Base-by-base conservation (phyloP, 1,139 yeast genomes). In the Saccharomyces pastorianus region DNA sequence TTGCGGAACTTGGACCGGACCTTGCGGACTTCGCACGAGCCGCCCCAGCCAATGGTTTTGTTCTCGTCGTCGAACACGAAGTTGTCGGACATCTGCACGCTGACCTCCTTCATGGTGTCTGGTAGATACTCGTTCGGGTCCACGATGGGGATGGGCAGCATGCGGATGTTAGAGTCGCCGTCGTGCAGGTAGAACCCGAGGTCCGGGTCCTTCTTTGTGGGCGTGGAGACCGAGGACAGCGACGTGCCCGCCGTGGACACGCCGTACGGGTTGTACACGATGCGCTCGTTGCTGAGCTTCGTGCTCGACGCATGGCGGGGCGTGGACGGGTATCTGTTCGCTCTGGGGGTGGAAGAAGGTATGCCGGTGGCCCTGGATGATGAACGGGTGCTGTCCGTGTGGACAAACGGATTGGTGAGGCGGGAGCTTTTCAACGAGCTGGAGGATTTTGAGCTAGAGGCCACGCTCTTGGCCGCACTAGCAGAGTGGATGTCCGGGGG, bases 61-160 rank as follows among this genome's bases (percentile, higher is more conserved):
- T 64, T 63, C 31, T 75, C 77, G 51, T 72, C 70, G 20, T 68
- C 68, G 41, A 85, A 76, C 53, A 77, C 80, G 64, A 81, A 86
- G 55, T 79, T 82, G 53, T 84, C 88, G 46, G 78, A 73, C 55
- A 86, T 70, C 52, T 79, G 76, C 23, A 78, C 72, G 60, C 78
- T 79, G 4, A 73, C 73, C 64, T 83, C 81, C 54, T 78, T 73
- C 58, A 81, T 74, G 6, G 77, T 80, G 0, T 67, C 73, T 0
- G 93, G 91, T 47, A 86, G 69, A 60, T 72, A 77, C 46, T 79
- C 81, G 67, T 86, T 85, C 3, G 95, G 95, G 62, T 82, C 81
- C 20, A 80, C 80, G 29, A 85, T 80, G 0, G 93, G 93, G 57
- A 82, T 76, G 3, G 83, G 79, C 55, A 86, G 70, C 17, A 82